Percentiles rank a stretch among this genome's conserved stretches.
Conservation (phyloP, 1,284 basidiomycete genomes). For the Boletus smithii region DNA sequence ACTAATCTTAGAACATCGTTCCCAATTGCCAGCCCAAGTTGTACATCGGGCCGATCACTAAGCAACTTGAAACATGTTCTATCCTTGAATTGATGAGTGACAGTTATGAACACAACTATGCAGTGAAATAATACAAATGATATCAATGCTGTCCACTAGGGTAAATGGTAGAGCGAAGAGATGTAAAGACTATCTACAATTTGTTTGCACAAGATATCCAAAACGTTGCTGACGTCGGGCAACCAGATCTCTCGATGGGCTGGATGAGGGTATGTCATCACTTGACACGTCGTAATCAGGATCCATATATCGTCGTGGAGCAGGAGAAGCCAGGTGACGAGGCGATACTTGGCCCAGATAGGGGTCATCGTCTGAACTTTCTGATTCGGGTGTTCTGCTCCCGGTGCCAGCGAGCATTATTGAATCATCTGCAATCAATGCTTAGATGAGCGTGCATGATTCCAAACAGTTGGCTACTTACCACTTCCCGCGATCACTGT, state of each 20-base stretch:
- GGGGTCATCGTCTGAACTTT: conserved; percentile 57
- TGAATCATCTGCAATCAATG: conserved; percentile 39
- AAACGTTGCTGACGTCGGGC: conserved; percentile 35
- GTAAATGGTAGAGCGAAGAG: conserved; percentile 20
- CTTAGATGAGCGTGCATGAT: conserved; percentile 10
- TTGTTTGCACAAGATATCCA: conserved; percentile 10
- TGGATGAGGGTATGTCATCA: conserved; percentile 44
- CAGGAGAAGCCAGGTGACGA: conserved; percentile 60
- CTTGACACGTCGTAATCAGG: conserved; percentile 37
- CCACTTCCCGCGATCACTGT: conserved; percentile 42
- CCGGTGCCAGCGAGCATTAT: conserved; percentile 35
- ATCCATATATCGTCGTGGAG: conserved; percentile 39
- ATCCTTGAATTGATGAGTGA: too few species aligned
- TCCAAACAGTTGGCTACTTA: conserved; percentile 27
- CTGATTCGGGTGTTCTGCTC: conserved; percentile 2
- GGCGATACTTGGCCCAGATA: conserved; percentile 65
- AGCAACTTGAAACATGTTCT: too few species aligned
- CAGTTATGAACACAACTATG: conserved; percentile 28
- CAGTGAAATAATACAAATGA: conserved; percentile 27
- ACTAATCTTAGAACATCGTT: too few species aligned
- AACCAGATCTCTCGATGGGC: conserved; percentile 42
- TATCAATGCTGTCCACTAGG: conserved; percentile 13
- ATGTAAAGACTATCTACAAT: conserved; percentile 13
- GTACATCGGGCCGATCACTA: too few species aligned
- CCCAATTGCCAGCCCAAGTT: too few species aligned